Evolutionary conservation across 2,329 filamentous ascomycete genomes (phyloP).

Genomic region (Emericellopsis cladophorae): DNA sequence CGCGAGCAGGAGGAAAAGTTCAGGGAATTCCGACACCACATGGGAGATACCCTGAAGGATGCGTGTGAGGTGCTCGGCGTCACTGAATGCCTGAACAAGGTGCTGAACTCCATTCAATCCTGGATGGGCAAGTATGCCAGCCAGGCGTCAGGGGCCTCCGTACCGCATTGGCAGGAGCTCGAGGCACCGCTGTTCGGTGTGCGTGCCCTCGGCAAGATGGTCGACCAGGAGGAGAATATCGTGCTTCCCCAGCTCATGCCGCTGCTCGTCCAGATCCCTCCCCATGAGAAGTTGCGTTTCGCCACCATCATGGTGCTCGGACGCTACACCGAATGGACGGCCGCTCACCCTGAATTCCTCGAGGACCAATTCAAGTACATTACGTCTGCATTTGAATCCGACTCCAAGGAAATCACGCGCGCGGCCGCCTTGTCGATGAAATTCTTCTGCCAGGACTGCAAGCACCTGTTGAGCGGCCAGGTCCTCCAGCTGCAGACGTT

Average conservation of each 20-base stretch:
- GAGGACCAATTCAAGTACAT: conserved; percentile 93
- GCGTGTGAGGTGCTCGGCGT: conserved; percentile 94
- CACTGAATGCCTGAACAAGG: conserved; percentile 79
- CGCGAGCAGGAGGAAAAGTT: conserved; percentile 95
- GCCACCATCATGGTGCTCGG: conserved; percentile 96
- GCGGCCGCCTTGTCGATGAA: conserved; percentile 91
- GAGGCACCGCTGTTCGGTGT: conserved; percentile 93
- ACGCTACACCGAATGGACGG: conserved; percentile 95
- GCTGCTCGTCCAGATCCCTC: conserved; percentile 83
- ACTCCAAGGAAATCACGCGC: conserved; percentile 80
- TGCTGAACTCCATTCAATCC: conserved; percentile 70
- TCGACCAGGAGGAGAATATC: conserved; percentile 74
- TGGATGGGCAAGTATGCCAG: conserved; percentile 79
- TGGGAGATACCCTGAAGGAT: conserved; percentile 97
- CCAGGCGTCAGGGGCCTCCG: conserved; percentile 58
- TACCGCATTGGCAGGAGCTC: conserved; percentile 92
- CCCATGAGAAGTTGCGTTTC: conserved; percentile 96
- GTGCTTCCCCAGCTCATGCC: conserved; percentile 89
- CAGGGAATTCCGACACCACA: conserved; percentile 87
- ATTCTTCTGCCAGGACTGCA: conserved; percentile 94
- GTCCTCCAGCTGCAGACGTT: conserved; percentile 82
- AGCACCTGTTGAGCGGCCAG: conserved; percentile 69
- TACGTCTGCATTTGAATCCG: conserved; percentile 79
- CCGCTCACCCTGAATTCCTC: conserved; percentile 82
- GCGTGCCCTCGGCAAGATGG: conserved; percentile 93